phyloP scores from a whole-genome alignment of 768 basidiomycete genomes.

The Boletus bicolor region DNA sequence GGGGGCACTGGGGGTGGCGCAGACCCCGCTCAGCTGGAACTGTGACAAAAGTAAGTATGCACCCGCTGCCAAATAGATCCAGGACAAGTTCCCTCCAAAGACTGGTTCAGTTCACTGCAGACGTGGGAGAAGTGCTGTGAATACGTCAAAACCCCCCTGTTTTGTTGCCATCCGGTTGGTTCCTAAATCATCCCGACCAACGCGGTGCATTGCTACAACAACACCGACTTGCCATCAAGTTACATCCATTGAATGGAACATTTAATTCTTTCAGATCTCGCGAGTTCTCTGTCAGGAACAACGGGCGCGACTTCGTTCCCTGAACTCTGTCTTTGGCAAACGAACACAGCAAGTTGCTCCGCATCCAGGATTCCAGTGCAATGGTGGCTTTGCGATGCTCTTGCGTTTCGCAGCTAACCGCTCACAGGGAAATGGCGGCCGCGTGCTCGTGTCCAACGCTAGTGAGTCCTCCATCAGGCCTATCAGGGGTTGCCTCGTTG shows the following conservation, averaged over 20 bases:
- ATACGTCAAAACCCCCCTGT: neutral
- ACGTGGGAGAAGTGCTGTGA: too few species aligned
- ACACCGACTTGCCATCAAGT: neutral
- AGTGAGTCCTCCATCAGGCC: neutral
- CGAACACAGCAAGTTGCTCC: neutral
- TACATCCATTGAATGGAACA: neutral
- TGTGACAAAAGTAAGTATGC: too few species aligned
- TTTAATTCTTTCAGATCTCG: neutral
- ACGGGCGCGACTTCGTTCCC: too few species aligned
- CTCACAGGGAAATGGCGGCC: neutral
- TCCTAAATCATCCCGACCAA: neutral
- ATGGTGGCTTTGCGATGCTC: too few species aligned
- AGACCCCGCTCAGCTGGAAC: too few species aligned
- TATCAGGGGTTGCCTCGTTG: neutral
- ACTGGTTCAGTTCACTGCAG: neutral
- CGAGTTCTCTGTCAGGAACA: neutral
- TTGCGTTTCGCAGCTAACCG: too few species aligned
- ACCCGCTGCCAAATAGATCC: neutral
- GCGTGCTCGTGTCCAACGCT: neutral
- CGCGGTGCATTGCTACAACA: neutral
- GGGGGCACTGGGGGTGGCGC: too few species aligned
- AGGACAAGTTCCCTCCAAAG: neutral
- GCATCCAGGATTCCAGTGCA: too few species aligned
- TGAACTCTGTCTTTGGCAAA: neutral
- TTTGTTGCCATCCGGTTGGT: neutral